Conservation (phyloP, 2,329 filamentous ascomycete genomes). For the Aureobasidium uvarum region DNA sequence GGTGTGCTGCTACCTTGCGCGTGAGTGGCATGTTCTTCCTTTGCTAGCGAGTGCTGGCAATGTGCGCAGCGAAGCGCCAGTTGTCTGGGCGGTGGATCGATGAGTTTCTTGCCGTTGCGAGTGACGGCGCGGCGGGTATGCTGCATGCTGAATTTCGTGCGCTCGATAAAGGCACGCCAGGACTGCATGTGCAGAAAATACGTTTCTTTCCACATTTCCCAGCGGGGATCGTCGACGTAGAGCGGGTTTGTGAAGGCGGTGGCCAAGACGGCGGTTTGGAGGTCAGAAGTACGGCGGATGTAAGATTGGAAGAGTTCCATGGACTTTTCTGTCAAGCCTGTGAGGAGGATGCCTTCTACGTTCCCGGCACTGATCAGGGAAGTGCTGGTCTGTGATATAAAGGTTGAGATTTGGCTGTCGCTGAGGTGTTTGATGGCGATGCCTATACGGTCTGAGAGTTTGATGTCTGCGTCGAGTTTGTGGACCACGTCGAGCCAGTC, state of each 20-base stretch:
- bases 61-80: conserved; percentile 74
- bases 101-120: conserved; percentile 60
- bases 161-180: conserved; percentile 68
- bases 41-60: conserved; percentile 61
- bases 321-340: conserved; percentile 69
- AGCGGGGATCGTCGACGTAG: conserved; percentile 75
- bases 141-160: conserved; percentile 74
- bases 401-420: conserved; percentile 48
- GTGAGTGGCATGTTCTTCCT: conserved; percentile 32
- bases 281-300: conserved; percentile 70
- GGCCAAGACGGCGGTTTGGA: conserved; percentile 75
- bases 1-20: conserved; percentile 31
- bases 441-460: conserved; percentile 70
- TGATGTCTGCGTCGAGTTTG: conserved; percentile 60
- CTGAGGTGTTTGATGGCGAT: conserved; percentile 72
- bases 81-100: conserved; percentile 65
- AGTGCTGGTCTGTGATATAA: conserved; percentile 54
- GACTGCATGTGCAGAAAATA: conserved; percentile 68
- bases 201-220: conserved; percentile 73
- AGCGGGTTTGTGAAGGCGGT: conserved; percentile 70
- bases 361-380: conserved; percentile 65
- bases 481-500: conserved; percentile 73
- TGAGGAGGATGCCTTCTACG: conserved; percentile 73
- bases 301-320: conserved; percentile 76
- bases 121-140: conserved; percentile 67